These are phyloP conservation scores for Millerago galiae DNA, from an alignment of 805 yeast species.

Conservation along the genomic window DNA sequence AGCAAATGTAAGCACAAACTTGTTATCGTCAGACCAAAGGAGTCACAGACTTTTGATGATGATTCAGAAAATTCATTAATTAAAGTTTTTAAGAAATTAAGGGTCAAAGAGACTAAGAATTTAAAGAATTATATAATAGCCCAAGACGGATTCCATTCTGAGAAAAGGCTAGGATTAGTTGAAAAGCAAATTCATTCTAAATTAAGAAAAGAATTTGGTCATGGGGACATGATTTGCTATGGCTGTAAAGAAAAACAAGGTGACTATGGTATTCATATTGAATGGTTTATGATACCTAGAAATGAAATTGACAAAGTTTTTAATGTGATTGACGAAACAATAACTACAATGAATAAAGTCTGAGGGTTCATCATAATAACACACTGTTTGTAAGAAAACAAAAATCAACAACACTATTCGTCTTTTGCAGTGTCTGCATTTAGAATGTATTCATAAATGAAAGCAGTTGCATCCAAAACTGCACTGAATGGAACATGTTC, in stretches of 20 bases:
- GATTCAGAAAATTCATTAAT: neutral
- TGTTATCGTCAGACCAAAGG: constrained; percentile 10
- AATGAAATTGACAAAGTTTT: constrained; percentile 10
- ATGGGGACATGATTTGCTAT: constrained; percentile 20
- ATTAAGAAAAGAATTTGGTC: constrained; percentile 13
- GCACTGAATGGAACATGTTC: constrained; percentile 44
- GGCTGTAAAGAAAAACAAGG: constrained; percentile 11
- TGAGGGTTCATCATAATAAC: no score
- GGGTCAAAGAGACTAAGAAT: neutral
- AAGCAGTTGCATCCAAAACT: constrained; percentile 49
- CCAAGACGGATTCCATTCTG: constrained; percentile 14
- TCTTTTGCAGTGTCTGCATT: constrained; percentile 28
- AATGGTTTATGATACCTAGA: constrained; percentile 23
- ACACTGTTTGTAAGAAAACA: neutral
- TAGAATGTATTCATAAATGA: constrained; percentile 42
- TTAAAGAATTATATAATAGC: constrained; percentile 4
- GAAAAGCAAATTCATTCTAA: constrained; percentile 18
- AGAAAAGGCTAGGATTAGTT: constrained; percentile 6
- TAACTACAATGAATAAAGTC: neutral
- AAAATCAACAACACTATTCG: neutral
- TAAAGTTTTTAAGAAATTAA: constrained; percentile 5
- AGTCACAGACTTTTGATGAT: neutral
- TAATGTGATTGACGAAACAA: constrained; percentile 9
- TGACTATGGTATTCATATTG: constrained; percentile 17
- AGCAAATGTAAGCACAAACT: constrained; percentile 19